Base-by-base conservation (phyloP, 805 yeast genomes). In the Myxozyma vanderwaltii region DNA sequence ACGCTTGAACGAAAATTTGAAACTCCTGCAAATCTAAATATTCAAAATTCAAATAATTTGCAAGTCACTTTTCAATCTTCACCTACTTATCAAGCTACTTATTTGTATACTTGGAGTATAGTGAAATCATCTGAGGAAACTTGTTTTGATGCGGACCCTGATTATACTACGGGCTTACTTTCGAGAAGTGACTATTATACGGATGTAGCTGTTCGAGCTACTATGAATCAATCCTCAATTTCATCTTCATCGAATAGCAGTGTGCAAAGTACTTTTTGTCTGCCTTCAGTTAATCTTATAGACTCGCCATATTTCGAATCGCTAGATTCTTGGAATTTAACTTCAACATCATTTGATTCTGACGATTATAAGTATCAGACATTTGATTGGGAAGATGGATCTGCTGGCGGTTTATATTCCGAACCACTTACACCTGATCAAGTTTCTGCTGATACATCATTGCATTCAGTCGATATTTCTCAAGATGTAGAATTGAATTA, bases 1-100 rank as follows among this genome's bases (percentile, higher is more conserved):
- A 21, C 33, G 4, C 17, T 48, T 13, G 43, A 48, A 17, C 17
- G 23, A 10, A 17, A 15, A 21, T 23, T 48, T n/a, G n/a, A n/a
- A 6, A 26, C 35, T 4, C 52, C 52, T 5, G 31, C 13, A 21
- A 24, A 35, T 36, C 33, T 48, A 8, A 4, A 13, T 19, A 35
- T 48, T 10, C 33, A 13, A 6, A 35, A 48, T 24, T 17, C 43
- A 5, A 36, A 36, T 12, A 48, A 48, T 27, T n/a, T 48, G 17
- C 5, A n/a, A 35, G 43, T 48, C 15, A 48, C 52, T 3, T 48
- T 48, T n/a, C 52, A 48, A 23, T 43, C 44, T 6, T 21, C 52
- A 17, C 24, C 44, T 23, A 43, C 52, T 8, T 48, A 35, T 17
- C 44, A 48, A 36, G 10, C 41, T 6, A 27, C 29, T 7, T 48